These are phyloP conservation scores for Oryza coarctata DNA, from an alignment of 176 grass and related monocot species.

Conservation along the genomic window DNA sequence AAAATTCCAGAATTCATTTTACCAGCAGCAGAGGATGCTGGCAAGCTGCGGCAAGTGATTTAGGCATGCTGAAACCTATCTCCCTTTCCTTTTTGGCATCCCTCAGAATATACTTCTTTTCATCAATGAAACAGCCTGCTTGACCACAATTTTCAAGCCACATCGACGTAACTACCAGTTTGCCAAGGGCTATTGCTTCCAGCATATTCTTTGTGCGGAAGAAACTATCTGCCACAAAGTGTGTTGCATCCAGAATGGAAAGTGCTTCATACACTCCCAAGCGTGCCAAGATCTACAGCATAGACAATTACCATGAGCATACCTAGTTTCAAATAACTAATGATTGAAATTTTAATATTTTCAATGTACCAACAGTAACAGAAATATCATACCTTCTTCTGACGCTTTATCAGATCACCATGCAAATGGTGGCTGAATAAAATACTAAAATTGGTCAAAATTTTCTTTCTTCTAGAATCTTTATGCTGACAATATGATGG, in stretches of 20 bases:
- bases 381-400: conserved; percentile 70
- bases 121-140: conserved; percentile 71
- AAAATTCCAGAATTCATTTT: conserved; percentile 27
- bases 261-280: conserved; percentile 59
- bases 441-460: conserved; percentile 53
- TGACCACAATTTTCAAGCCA: conserved; percentile 88
- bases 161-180: conserved; percentile 63
- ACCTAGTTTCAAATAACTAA: conserved; percentile 4
- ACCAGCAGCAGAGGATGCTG: conserved; percentile 74
- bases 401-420: conserved; percentile 67
- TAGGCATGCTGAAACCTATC: conserved; percentile 76
- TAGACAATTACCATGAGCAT: conserved; percentile 12
- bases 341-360: background rate
- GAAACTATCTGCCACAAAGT: conserved; percentile 81
- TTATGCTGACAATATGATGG: conserved; percentile 38
- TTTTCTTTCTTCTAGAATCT: conserved; percentile 65
- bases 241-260: conserved; percentile 72
- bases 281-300: conserved; percentile 66
- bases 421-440: conserved; percentile 85
- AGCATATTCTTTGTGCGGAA: conserved; percentile 88
- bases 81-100: conserved; percentile 86
- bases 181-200: conserved; percentile 84
- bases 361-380: background rate
- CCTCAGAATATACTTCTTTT: conserved; percentile 75
- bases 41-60: conserved; percentile 64